Base-by-base conservation (phyloP, 129 eudicot species). In the Flaveria sonorensis region DNA sequence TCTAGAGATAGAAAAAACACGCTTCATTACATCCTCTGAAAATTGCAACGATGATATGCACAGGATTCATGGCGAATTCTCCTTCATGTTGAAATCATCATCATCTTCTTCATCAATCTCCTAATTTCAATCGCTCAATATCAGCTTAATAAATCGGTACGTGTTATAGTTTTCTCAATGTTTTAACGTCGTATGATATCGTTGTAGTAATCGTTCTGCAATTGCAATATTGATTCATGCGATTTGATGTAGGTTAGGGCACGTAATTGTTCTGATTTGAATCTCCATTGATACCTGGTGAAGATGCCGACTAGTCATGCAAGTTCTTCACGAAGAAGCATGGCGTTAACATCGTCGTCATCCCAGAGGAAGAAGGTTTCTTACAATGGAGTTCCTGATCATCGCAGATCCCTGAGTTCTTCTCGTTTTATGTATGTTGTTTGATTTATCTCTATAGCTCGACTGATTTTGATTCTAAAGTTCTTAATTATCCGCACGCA, bases 271-370 rank as follows among this genome's bases (percentile, higher is more conserved):
- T 50, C 15, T 2, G 15, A 65, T 16, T 16, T 13, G 15, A 63
- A 28, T 63, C 8, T 2, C 46, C 42, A 59, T 45, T 63, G 18
- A 68, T 57, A 78, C 36, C 26, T 56, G 62, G 87, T 51, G 62
- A 79, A 77, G 79, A 89, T 88, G 95, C 72, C 83, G 86, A 64
- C 84, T 68, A 86, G 96, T 77, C 90, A 83, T 82, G 96, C 89
- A 73, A 82, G 90, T 71, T 81, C 86, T 2, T 84, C 94, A 28
- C 66, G 96, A 86, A 88, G 88, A 68, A 93, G 95, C 81, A 73
- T 86, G 84, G 73, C 91, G 60, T 80, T 88, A 76, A 76, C 87
- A 40, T 64, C 82, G 68, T 74, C 87, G 64, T 78, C 89, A 11
- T 81, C 92, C 0, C 81, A 76, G 16, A 81, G 69, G 80, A 86